Conservation (phyloP, 768 basidiomycete genomes). For the Dioszegia crocea region DNA sequence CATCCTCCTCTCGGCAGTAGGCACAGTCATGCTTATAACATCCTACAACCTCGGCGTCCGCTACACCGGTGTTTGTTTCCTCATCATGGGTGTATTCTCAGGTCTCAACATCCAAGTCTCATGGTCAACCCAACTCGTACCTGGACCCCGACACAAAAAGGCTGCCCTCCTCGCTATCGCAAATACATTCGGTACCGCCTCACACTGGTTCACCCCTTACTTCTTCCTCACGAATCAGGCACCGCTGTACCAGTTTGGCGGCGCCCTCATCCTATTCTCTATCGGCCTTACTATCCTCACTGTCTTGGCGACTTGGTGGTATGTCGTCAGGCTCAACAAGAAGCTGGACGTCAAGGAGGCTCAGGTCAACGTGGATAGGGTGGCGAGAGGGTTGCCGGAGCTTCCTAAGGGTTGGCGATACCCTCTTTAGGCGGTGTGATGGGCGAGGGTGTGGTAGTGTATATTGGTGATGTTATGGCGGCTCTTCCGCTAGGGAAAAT, state of each 20-base stretch:
- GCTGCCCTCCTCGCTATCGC: slow-evolving; percentile 14
- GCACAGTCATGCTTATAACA: slow-evolving; percentile 17
- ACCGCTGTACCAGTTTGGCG: slow-evolving; percentile 13
- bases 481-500: too few relatives aligned
- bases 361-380: slow-evolving; percentile 12
- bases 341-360: slow-evolving; percentile 10
- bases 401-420: slow-evolving; percentile 15
- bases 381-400: neutral
- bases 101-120: slow-evolving; percentile 19
- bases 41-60: slow-evolving; percentile 12
- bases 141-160: slow-evolving; percentile 10
- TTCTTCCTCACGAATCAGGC: slow-evolving; percentile 16
- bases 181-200: slow-evolving; percentile 17
- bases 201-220: slow-evolving; percentile 19
- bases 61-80: slow-evolving; percentile 22
- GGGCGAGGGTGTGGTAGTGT: neutral
- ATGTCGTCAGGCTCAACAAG: slow-evolving; percentile 14
- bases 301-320: slow-evolving; percentile 11
- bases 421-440: slow-evolving; percentile 15
- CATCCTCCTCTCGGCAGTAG: slow-evolving; percentile 11
- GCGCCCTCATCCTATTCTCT: slow-evolving; percentile 15
- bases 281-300: slow-evolving; percentile 15
- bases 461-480: too few relatives aligned
- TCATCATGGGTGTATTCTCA: slow-evolving; percentile 18
- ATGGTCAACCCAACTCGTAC: slow-evolving; percentile 15